These are phyloP conservation scores for Earliella scabrosa DNA, from an alignment of 1,284 basidiomycete species.

Conservation along the genomic window DNA sequence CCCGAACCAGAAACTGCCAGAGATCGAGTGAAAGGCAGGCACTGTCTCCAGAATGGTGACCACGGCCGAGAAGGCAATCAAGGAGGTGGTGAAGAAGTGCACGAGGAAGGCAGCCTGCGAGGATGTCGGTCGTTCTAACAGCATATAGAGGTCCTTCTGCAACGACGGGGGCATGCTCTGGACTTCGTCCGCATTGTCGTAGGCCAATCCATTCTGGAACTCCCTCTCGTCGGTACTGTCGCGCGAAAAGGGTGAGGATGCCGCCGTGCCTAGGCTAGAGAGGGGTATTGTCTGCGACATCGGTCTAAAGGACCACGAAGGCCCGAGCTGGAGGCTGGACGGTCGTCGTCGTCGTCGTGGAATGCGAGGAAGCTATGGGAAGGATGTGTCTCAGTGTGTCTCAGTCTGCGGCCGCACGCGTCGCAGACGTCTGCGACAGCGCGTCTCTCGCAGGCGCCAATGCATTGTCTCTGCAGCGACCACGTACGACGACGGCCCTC, in stretches of 20 bases:
- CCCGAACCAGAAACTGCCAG: conserved; percentile 80
- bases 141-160: conserved; percentile 60
- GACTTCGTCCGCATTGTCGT: conserved; percentile 27
- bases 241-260: conserved; percentile 11
- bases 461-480: too few relatives aligned
- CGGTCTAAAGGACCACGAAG: neutral
- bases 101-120: conserved; percentile 68
- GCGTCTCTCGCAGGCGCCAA: too few relatives aligned
- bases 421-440: too few relatives aligned
- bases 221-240: conserved; percentile 18
- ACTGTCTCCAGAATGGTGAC: conserved; percentile 88
- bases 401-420: too few relatives aligned
- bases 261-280: conserved; percentile 12
- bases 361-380: neutral
- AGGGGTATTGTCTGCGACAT: conserved; percentile 28
- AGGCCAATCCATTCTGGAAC: conserved; percentile 24
- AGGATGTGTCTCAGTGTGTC: too few relatives aligned
- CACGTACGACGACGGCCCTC: too few relatives aligned
- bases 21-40: conserved; percentile 76
- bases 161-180: conserved; percentile 52
- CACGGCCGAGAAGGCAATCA: conserved; percentile 74
- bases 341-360: conserved; percentile 9
- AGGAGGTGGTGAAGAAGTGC: conserved; percentile 62
- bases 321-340: conserved; percentile 2
- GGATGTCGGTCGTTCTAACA: conserved; percentile 73